Evolutionary conservation across 139 green algal genomes (phyloP), one percentile per base, ranked within the genome.

Genomic region (Micractinium sp.): DNA sequence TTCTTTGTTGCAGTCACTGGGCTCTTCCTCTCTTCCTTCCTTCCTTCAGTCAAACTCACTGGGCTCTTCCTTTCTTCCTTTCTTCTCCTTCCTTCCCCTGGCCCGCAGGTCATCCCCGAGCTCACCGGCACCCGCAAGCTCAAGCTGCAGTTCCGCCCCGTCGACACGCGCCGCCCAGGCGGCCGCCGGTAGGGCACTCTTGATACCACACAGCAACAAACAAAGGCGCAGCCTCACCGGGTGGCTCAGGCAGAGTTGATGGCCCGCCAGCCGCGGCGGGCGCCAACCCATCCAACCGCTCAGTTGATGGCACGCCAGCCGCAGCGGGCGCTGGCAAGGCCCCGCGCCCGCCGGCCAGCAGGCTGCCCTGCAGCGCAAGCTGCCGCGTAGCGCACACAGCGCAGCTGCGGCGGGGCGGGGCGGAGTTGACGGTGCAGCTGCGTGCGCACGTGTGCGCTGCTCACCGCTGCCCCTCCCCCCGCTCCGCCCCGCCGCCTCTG

Each of bases 51-150:
- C 81, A 1, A 13, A 36, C 41, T 76, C 25, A 1, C 66, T 15
- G 15, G 69, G 3, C 69, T 81, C 33, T 12, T 27, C 33, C 12
- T 22, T n/a, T 33, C 12, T 14, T 15, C 31, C 60, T 29, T 2
- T 60, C 0, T 16, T 33, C 3, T 38, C 23, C 3, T 2, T 60
- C 0, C 9, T 33, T 20, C 76, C 23, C 3, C 53, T 38, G 20
- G 13, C 16, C 47, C 5, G 13, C 85, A 89, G 85, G 85, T 89
- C 19, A 89, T 89, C 12, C 86, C 86, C 16, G 86, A 90, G 86
- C 86, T 90, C 33, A 90, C 86, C 12, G 86, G 86, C 77, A 85
- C 77, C 29, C 86, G 86, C 86, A 83, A 83, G 73, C 61, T 90
- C 22, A 90, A 90, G 86, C 86, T 90, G 18, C 86, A 90, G 86